Base-by-base conservation (phyloP, 768 basidiomycete species). In the Rhizopogon vinicolor region DNA sequence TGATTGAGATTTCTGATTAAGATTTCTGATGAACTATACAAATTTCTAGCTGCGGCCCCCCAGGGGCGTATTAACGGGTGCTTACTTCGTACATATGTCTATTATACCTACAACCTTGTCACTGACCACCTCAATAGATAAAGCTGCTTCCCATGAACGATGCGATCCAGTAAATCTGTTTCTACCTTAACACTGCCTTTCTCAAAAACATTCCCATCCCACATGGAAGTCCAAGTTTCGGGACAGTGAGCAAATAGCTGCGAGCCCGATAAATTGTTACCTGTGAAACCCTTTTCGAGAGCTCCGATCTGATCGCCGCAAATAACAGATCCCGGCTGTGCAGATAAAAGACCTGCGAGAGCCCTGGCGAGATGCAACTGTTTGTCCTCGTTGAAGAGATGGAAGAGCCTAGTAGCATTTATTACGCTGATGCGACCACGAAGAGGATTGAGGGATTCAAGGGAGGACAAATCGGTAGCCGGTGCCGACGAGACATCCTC, bases 401-500 rank as follows among this genome's bases (percentile, higher is more conserved):
- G 70, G 59, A 86, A 83, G 59, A 85, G 72, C 12, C 75, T 68
- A 3, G 75, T 74, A 0, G 77, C 76, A 54, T 79, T 75, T 39
- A 86, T 78, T 6, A 72, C 25, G 9, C 81, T 74, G 44, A 83
- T 69, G 29, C 71, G 78, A 0, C 80, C 79, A 41, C 64, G 75
- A 3, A 84, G 69, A 0, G 77, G 75, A 19, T 67, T 80, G 35
- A 85, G 72, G 2, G 80, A 77, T 0, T 61, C 72, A 52, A 82
- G 55, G 0, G 68, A 58, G 7, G 57, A 37, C 25, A 81, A 58
- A 40, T 62, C 58, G 0, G 74, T 75, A 4, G 13, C 29, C 5
- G 60, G 55, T 10, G 60, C 41, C 3, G 61, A 56, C 28, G 69
- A 66, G 4, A 66, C 58, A 18, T 63, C 44, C 5, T 65, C 59